Evolutionary conservation across 371 early-diverging fungal species (phyloP).

Genomic region (Rhizopus microsporus): DNA sequence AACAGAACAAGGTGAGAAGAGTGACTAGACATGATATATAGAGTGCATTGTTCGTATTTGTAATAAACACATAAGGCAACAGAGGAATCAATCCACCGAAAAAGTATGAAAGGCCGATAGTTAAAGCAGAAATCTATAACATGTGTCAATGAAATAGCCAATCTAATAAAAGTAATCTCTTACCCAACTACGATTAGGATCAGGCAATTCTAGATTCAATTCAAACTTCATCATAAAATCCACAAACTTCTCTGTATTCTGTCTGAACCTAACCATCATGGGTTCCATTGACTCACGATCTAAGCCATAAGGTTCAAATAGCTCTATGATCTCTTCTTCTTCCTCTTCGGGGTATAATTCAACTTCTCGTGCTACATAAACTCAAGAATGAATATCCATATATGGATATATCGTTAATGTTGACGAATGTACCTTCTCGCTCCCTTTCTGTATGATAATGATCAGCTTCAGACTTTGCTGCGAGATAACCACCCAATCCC

Average conservation of each 20-base stretch:
- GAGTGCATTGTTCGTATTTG: constrained; percentile 46
- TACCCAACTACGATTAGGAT: constrained; percentile 63
- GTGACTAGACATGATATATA: constrained; percentile 58
- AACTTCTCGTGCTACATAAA: constrained; percentile 50
- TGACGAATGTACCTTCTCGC: constrained; percentile 44
- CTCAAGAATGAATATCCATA: neutral
- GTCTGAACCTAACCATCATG: constrained; percentile 54
- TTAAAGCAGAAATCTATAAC: constrained; percentile 58
- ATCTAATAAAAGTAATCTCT: constrained; percentile 13
- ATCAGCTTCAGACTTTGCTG: constrained; percentile 62
- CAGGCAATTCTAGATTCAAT: constrained; percentile 67
- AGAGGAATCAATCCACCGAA: constrained; percentile 72
- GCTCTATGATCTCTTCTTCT: constrained; percentile 65
- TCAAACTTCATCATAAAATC: constrained; percentile 83
- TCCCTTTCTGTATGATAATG: constrained; percentile 64
- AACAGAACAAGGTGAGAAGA: constrained; percentile 60
- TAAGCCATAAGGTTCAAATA: constrained; percentile 66
- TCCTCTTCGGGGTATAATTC: constrained; percentile 61
- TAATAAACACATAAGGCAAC: constrained; percentile 62
- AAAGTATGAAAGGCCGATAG: constrained; percentile 71
- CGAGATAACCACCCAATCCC: constrained; percentile 49
- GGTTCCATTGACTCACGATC: constrained; percentile 58
- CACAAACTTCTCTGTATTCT: constrained; percentile 59
- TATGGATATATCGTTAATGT: neutral
- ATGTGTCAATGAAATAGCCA: neutral